Evolutionary conservation across 176 grass and related monocot genomes (phyloP).

Genomic region (Typha latifolia): DNA sequence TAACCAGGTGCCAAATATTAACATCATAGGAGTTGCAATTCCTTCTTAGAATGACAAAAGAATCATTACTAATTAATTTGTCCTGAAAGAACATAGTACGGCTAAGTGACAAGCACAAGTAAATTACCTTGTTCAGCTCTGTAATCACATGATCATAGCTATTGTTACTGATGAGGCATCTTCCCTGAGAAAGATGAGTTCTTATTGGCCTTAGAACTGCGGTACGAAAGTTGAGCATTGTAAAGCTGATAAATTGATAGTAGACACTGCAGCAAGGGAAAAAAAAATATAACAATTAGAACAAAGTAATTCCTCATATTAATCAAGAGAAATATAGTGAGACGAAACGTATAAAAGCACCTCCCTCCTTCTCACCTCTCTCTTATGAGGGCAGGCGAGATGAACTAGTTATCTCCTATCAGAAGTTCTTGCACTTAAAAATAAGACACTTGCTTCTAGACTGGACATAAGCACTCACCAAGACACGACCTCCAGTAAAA

Average conservation of each 20-base stretch:
- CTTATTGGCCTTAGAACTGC: slow-evolving; percentile 28
- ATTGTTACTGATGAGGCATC: slow-evolving; percentile 35
- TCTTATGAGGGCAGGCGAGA: too few relatives aligned
- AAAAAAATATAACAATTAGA: background rate
- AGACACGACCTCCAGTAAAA: too few relatives aligned
- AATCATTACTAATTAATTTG: background rate
- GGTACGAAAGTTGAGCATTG: slow-evolving; percentile 18
- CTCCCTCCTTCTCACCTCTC: too few relatives aligned
- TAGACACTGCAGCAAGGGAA: slow-evolving; percentile 17
- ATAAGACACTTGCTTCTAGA: too few relatives aligned
- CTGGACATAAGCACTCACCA: too few relatives aligned
- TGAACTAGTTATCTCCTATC: too few relatives aligned
- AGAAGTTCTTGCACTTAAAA: too few relatives aligned
- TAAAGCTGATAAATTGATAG: background rate
- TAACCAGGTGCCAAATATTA: too few relatives aligned
- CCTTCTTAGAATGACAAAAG: background rate
- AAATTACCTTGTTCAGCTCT: slow-evolving; percentile 52
- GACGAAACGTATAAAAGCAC: too few relatives aligned
- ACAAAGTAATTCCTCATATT: too few relatives aligned
- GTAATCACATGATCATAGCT: slow-evolving; percentile 28
- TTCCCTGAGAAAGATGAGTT: slow-evolving; percentile 16
- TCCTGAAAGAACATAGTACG: background rate
- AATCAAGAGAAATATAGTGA: too few relatives aligned
- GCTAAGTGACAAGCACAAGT: background rate
- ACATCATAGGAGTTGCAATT: background rate